A percentile compares a stretch with the other conserved stretches of the same genome.
Conservation (phyloP, 495 filamentous ascomycete genomes). For the Aspergillus wentii region DNA sequence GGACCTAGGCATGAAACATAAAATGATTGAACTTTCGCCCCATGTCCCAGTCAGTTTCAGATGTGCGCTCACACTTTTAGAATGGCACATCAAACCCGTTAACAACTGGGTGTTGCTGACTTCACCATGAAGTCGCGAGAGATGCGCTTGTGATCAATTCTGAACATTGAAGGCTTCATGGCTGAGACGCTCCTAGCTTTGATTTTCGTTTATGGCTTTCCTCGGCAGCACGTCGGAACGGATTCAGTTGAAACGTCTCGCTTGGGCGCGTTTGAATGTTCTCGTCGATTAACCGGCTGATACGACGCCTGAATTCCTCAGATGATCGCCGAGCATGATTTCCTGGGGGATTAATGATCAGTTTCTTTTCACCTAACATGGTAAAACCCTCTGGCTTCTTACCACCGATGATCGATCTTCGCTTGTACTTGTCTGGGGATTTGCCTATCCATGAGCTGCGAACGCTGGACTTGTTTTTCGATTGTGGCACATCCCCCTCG, state of each 20-base stretch:
- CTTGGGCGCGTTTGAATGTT: conserved; percentile 21
- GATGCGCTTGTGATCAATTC: no score
- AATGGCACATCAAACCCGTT: no score
- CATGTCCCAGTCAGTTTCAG: no score
- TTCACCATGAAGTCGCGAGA: no score
- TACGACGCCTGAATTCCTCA: conserved; percentile 31
- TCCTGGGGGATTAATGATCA: conserved; percentile 9
- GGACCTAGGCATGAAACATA: no score
- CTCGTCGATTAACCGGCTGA: conserved; percentile 37
- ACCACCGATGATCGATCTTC: conserved; percentile 8
- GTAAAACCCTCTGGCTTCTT: not conserved
- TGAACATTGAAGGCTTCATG: not conserved
- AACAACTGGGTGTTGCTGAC: no score
- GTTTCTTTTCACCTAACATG: no score
- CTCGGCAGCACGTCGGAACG: conserved; percentile 6
- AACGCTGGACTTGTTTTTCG: conserved; percentile 8
- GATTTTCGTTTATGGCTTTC: conserved; percentile 11
- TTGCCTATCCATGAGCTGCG: conserved; percentile 17
- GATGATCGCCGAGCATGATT: conserved; percentile 28
- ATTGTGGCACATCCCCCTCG: no score
- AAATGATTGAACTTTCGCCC: no score
- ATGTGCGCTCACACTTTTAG: no score
- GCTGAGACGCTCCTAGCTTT: conserved; percentile 11
- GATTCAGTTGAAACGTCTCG: conserved; percentile 24
- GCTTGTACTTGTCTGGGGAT: conserved; percentile 9